Evolutionary conservation across 768 basidiomycete species (phyloP).

Genomic region (Agrocybe praecox): DNA sequence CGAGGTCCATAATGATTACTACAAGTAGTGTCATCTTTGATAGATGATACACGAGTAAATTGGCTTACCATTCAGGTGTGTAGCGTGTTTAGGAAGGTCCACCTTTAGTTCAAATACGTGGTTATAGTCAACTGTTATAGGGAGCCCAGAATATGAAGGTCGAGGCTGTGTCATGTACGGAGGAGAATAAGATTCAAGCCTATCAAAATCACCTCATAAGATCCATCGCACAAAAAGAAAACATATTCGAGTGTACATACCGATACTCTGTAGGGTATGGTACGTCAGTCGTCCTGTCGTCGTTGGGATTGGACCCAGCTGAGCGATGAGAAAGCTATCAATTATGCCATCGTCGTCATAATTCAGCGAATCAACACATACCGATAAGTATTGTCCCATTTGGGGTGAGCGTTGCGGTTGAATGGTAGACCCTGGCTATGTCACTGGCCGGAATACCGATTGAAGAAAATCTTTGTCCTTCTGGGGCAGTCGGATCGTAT

Average conservation of each 20-base stretch:
- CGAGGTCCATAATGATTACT: too few species aligned
- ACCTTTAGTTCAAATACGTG: too few species aligned
- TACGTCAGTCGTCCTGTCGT: neutral
- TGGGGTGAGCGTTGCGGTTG: neutral
- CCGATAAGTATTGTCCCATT: neutral
- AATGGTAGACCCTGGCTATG: neutral
- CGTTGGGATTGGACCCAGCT: neutral
- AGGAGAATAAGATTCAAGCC: neutral
- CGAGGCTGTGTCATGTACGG: neutral
- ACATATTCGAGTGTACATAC: neutral
- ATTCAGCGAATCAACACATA: neutral
- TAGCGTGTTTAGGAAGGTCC: too few species aligned
- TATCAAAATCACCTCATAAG: too few species aligned
- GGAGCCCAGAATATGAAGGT: neutral
- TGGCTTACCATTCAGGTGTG: too few species aligned
- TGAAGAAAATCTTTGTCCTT: neutral
- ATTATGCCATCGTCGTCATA: neutral
- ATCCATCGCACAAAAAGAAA: neutral
- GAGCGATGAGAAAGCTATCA: neutral
- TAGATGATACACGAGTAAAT: too few species aligned
- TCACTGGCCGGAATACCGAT: neutral
- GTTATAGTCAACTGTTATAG: too few species aligned
- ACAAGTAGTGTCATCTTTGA: too few species aligned
- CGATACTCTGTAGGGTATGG: neutral
- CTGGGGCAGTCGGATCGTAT: neutral